These are phyloP conservation scores for Liriodendron chinense DNA, from an alignment of 164 flowering plant genomes.

Conservation along the genomic window DNA sequence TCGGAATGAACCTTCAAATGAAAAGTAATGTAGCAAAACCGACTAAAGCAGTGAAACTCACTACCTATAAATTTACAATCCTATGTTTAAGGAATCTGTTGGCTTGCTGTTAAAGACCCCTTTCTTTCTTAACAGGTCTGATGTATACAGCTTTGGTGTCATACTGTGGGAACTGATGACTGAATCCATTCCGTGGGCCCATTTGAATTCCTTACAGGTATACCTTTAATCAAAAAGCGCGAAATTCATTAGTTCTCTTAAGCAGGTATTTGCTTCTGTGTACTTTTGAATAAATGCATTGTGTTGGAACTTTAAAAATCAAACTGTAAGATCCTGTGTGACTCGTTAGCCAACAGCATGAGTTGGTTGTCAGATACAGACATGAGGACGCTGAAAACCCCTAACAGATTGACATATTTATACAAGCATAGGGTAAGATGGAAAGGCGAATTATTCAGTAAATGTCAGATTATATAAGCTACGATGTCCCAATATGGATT, in stretches of 20 bases:
- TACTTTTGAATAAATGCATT: neutral
- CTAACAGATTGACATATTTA: no score
- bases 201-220: conserved; percentile 74
- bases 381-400: no score
- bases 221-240: no score
- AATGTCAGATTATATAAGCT: no score
- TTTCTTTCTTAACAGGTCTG: conserved; percentile 49
- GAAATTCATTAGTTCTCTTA: no score
- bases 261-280: no score
- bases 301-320: neutral
- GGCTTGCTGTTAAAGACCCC: neutral
- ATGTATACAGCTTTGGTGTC: conserved; percentile 88
- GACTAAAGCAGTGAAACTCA: no score
- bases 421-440: no score
- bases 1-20: conserved; percentile 90
- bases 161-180: conserved; percentile 88
- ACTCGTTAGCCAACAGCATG: neutral
- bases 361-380: neutral
- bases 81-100: neutral
- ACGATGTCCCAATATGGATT: no score
- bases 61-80: neutral
- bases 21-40: conserved; percentile 49
- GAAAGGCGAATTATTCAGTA: no score
- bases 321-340: neutral
- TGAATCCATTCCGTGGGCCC: conserved; percentile 64